Evolutionary conservation across 2,329 filamentous ascomycete genomes (phyloP).

Genomic region (Raffaelea arxii): DNA sequence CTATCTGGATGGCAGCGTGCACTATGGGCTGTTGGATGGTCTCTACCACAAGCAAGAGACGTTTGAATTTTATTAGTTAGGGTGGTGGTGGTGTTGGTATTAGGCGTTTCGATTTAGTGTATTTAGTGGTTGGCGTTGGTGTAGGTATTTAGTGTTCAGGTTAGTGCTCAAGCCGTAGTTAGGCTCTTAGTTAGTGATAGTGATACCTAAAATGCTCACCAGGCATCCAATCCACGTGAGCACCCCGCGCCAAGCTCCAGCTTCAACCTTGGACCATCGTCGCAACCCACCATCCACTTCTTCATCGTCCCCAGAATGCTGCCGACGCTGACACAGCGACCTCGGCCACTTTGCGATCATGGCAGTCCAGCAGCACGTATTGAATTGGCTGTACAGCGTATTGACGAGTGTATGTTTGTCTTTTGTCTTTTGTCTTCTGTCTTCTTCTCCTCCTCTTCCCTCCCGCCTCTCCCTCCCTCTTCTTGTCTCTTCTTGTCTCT

Average conservation of each 20-base stretch:
- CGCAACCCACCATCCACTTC: too few relatives aligned
- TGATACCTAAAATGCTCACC: too few relatives aligned
- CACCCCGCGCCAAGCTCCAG: too few relatives aligned
- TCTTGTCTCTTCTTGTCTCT: not conserved
- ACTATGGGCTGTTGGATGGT: constrained; percentile 11
- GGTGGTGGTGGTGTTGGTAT: too few relatives aligned
- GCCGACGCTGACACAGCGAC: not conserved
- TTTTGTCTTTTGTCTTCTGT: not conserved
- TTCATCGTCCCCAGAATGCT: not conserved
- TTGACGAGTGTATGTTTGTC: constrained; percentile 55
- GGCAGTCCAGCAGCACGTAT: constrained; percentile 77
- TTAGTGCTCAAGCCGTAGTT: too few relatives aligned
- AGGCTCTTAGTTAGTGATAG: too few relatives aligned
- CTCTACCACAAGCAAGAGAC: not conserved
- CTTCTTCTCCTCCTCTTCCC: not conserved
- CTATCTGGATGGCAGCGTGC: constrained; percentile 11
- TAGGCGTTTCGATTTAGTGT: too few relatives aligned
- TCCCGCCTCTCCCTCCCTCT: not conserved
- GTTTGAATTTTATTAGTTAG: too few relatives aligned
- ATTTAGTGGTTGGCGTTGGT: too few relatives aligned
- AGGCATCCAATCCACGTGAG: too few relatives aligned
- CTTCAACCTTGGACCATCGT: too few relatives aligned
- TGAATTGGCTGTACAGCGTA: constrained; percentile 93
- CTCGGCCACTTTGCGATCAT: constrained; percentile 21
- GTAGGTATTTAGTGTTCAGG: too few relatives aligned